Conservation (phyloP, 306 rosid species). For the Quercus wislizeni region DNA sequence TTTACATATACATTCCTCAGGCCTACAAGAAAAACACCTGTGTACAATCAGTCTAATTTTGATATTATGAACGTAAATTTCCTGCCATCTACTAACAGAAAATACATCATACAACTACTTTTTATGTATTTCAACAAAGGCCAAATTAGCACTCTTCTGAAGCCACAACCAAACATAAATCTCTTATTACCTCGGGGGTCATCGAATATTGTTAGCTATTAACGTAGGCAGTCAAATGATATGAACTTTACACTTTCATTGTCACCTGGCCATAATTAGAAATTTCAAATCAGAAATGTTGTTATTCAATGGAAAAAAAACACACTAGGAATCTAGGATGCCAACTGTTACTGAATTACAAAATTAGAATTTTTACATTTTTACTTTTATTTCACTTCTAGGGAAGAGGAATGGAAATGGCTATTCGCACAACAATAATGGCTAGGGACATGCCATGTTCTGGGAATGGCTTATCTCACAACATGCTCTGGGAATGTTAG, state of each 20-base stretch:
- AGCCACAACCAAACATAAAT: slow-evolving; percentile 24
- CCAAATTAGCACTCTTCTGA: slow-evolving; percentile 27
- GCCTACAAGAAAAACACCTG: slow-evolving; percentile 23
- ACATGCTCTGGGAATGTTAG: slow-evolving; percentile 11
- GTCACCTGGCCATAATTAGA: slow-evolving; percentile 50
- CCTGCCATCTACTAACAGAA: slow-evolving; percentile 29
- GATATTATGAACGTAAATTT: slow-evolving; percentile 36
- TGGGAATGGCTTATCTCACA: slow-evolving; percentile 9
- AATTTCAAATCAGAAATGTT: background rate
- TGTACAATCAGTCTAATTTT: slow-evolving; percentile 33
- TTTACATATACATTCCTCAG: slow-evolving; percentile 32
- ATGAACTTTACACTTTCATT: slow-evolving; percentile 37
- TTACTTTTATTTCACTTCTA: background rate
- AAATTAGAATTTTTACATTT: background rate
- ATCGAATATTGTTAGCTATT: slow-evolving; percentile 44
- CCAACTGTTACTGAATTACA: background rate
- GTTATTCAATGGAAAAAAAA: slow-evolving; percentile 15
- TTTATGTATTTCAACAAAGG: slow-evolving; percentile 29
- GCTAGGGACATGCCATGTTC: background rate
- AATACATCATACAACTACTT: slow-evolving; percentile 19
- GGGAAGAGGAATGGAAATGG: background rate
- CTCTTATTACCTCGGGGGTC: slow-evolving; percentile 20
- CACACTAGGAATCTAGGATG: background rate
- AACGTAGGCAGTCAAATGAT: slow-evolving; percentile 33
- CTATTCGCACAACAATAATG: background rate